Conservation (phyloP, 1,284 basidiomycete genomes). For the Leucoagaricus sp. region DNA sequence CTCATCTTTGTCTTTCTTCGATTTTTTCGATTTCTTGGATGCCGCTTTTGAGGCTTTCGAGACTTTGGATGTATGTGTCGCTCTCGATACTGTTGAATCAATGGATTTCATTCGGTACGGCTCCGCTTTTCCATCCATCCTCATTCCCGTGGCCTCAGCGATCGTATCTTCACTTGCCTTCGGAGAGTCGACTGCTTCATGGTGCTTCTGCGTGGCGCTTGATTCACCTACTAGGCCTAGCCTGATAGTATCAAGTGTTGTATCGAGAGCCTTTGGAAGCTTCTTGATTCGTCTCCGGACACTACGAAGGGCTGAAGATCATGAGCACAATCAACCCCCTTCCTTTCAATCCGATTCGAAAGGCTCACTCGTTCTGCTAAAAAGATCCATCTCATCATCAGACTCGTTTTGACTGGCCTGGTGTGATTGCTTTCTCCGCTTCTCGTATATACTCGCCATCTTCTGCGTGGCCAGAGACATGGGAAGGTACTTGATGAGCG, state of each 20-base stretch:
- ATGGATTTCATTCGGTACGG: slow-evolving; percentile 11
- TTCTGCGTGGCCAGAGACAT: slow-evolving; percentile 62
- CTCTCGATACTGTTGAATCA: slow-evolving; percentile 8
- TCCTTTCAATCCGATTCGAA: neutral
- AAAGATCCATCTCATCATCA: slow-evolving; percentile 42
- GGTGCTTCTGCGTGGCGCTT: slow-evolving; percentile 5
- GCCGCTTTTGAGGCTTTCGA: slow-evolving; percentile 19
- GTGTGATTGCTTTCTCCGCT: slow-evolving; percentile 26
- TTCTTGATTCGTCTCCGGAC: slow-evolving; percentile 32
- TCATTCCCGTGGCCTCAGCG: neutral
- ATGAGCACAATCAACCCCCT: neutral
- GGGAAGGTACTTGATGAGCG: slow-evolving; percentile 54
- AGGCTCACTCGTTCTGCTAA: slow-evolving; percentile 41
- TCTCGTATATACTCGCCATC: slow-evolving; percentile 42
- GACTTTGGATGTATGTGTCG: slow-evolving; percentile 18
- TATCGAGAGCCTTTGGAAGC: slow-evolving; percentile 31
- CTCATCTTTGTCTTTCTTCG: slow-evolving; percentile 19
- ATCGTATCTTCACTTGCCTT: slow-evolving; percentile 15
- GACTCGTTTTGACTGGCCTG: slow-evolving; percentile 16
- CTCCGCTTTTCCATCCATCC: slow-evolving; percentile 1
- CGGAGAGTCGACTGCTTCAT: slow-evolving; percentile 13
- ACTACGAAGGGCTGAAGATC: slow-evolving; percentile 27
- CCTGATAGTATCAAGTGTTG: slow-evolving; percentile 30
- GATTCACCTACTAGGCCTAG: slow-evolving; percentile 20
- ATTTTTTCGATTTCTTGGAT: slow-evolving; percentile 21